phyloP scores from a whole-genome alignment of 768 basidiomycete species.

The Amyloporia xantha region DNA sequence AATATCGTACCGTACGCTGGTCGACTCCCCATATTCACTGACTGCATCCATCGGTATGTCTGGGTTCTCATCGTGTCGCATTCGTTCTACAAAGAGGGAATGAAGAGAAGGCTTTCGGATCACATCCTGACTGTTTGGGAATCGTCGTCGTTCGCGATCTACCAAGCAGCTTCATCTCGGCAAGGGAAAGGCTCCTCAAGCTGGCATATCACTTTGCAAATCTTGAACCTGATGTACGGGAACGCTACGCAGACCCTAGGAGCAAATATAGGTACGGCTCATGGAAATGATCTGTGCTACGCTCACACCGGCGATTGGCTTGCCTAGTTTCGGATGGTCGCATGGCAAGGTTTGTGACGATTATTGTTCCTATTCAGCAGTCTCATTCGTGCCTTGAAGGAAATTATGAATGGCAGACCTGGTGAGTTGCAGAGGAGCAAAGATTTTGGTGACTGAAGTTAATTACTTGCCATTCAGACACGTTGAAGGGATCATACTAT shows the following conservation, averaged over 20 bases:
- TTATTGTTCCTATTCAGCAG: neutral
- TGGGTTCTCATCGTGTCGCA: slow-evolving; percentile 2
- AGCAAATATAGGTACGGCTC: slow-evolving; percentile 65
- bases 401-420: slow-evolving; percentile 94
- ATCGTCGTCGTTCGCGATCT: slow-evolving; percentile 80
- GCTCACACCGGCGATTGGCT: neutral
- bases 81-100: neutral
- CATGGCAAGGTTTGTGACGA: slow-evolving; percentile 70
- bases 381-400: slow-evolving; percentile 34
- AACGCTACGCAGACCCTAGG: slow-evolving; percentile 65
- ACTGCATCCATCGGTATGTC: slow-evolving; percentile 53
- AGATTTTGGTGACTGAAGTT: neutral
- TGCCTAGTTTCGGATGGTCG: slow-evolving; percentile 86
- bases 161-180: slow-evolving; percentile 52
- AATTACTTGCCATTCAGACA: slow-evolving; percentile 37
- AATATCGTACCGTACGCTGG: slow-evolving; percentile 56
- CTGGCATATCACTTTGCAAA: slow-evolving; percentile 72
- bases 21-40: slow-evolving; percentile 47
- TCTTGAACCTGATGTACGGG: slow-evolving; percentile 57
- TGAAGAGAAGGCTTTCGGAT: slow-evolving; percentile 78
- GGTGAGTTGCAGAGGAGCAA: slow-evolving; percentile 34
- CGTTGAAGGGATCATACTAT: slow-evolving; percentile 91
- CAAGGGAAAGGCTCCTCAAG: slow-evolving; percentile 68
- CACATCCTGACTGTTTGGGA: slow-evolving; percentile 66
- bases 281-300: neutral